Evolutionary conservation across 495 filamentous ascomycete species (phyloP), one percentile per base, ranked within the genome.

Genomic region (Penicillium alfredii): DNA sequence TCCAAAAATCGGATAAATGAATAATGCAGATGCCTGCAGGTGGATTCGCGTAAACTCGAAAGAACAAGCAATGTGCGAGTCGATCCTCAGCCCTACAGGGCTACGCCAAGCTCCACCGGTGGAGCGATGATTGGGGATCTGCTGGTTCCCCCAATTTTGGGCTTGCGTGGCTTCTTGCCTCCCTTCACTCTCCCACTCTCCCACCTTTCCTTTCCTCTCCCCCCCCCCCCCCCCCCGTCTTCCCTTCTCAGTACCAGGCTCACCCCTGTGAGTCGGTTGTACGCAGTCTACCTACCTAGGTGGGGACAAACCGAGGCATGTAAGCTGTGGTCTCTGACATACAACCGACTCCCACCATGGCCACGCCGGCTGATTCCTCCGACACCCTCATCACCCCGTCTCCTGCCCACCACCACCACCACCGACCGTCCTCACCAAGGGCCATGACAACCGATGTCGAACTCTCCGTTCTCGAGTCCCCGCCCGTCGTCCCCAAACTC

Each of bases 71-170:
- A n/a, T n/a, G 11, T 29, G 13, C 16, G n/a, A 13, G 38, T 38
- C 17, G 23, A 42, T 36, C 9, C 20, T 49, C 52, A 56, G 53
- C 53, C 53, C 50, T 56, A 56, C 38, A 36, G 32, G 52, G 41
- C 38, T 14, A 32, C 15, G 37, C 40, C 49, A 44, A 48, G 45
- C 4, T n/a, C n/a, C n/a, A n/a, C n/a, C n/a, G n/a, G n/a, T n/a
- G n/a, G n/a, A n/a, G n/a, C n/a, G n/a, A n/a, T n/a, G n/a, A n/a
- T n/a, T n/a, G n/a, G n/a, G n/a, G n/a, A n/a, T n/a, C n/a, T n/a
- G n/a, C n/a, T n/a, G n/a, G n/a, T 8, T 7, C 23, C 23, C 2
- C 1, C 1, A 1, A 8, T 4, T 24, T 24, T n/a, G 24, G 19
- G 16, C 41, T 33, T 29, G 12, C 26, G 26, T 30, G 18, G 14